phyloP scores from a whole-genome alignment of 2,329 filamentous ascomycete genomes.

The Fusarium sp. region DNA sequence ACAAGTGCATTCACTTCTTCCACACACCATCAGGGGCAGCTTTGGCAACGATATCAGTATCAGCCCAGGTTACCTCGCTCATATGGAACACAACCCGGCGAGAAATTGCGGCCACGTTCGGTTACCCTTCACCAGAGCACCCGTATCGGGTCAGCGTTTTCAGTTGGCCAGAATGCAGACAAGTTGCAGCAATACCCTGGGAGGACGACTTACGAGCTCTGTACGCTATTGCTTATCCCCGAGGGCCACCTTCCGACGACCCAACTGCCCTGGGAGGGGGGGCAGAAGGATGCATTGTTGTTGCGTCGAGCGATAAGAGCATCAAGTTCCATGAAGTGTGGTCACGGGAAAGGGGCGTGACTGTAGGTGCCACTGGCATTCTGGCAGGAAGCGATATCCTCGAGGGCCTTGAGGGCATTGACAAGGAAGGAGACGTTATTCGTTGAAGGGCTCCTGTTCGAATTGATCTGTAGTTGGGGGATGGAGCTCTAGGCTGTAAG shows the following conservation, averaged over 20 bases:
- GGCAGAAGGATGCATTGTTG: conserved; percentile 77
- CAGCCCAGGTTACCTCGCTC: conserved; percentile 91
- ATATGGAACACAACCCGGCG: conserved; percentile 88
- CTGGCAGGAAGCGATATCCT: conserved; percentile 88
- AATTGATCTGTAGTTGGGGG: conserved; percentile 6
- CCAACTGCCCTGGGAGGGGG: conserved; percentile 42
- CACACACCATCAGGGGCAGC: conserved; percentile 85
- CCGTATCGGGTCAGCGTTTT: conserved; percentile 91
- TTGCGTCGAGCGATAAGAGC: conserved; percentile 90
- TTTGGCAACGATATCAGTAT: conserved; percentile 90
- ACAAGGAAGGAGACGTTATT: conserved; percentile 78
- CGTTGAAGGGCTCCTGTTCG: conserved; percentile 61
- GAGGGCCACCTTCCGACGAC: conserved; percentile 52
- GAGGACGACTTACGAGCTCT: conserved; percentile 81
- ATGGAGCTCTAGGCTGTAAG: conserved; percentile 28
- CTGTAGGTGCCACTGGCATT: conserved; percentile 66
- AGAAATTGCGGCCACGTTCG: conserved; percentile 94
- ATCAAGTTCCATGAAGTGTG: conserved; percentile 98
- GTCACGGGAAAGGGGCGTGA: conserved; percentile 71
- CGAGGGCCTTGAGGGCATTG: conserved; percentile 83
- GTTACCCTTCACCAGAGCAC: conserved; percentile 91
- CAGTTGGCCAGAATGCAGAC: conserved; percentile 90
- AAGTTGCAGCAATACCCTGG: conserved; percentile 89
- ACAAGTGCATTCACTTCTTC: conserved; percentile 96
- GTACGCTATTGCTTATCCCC: conserved; percentile 88